Percentiles rank a stretch among this genome's conserved stretches.
phyloP scores from a whole-genome alignment of 2,329 filamentous ascomycete species.

The Fusarium acutatum region DNA sequence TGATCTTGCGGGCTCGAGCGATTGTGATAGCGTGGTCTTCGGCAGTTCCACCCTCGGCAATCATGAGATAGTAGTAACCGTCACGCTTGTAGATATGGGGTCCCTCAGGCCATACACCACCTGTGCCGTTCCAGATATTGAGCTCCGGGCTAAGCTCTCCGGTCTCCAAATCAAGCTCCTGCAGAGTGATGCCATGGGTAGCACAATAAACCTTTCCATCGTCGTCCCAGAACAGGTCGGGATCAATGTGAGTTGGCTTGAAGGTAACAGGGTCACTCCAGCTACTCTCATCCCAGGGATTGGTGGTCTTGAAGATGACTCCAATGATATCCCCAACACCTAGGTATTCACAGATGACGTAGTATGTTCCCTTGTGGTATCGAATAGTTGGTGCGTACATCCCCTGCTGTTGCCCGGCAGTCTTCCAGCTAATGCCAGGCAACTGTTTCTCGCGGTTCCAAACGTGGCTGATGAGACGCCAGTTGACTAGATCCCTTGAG shows the following conservation, averaged over 20 bases:
- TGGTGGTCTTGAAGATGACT: constrained; percentile 19
- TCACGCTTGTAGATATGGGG: constrained; percentile 59
- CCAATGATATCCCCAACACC: constrained; percentile 15
- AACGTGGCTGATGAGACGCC: constrained; percentile 55
- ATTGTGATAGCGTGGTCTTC: constrained; percentile 49
- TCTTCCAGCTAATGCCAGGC: constrained; percentile 45
- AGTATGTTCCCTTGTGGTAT: constrained; percentile 54
- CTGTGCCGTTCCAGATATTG: constrained; percentile 59
- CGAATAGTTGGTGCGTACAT: constrained; percentile 59
- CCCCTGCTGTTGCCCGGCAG: constrained; percentile 46
- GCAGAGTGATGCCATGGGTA: constrained; percentile 41
- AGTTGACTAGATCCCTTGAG: constrained; percentile 59
- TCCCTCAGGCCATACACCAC: constrained; percentile 56
- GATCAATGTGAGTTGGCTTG: constrained; percentile 50
- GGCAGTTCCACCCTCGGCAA: constrained; percentile 56
- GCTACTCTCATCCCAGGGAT: constrained; percentile 31
- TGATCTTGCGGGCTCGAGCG: constrained; percentile 45
- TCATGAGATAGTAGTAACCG: constrained; percentile 54
- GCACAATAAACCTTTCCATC: constrained; percentile 63
- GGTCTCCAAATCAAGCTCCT: constrained; percentile 28
- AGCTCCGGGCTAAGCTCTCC: constrained; percentile 39
- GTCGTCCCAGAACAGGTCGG: constrained; percentile 61
- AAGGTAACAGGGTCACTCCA: constrained; percentile 43
- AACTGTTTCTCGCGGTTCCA: constrained; percentile 54
- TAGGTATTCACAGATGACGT: constrained; percentile 42